These are phyloP conservation scores for Populus euphratica DNA, from an alignment of 345 rosid species.

Conservation along the genomic window DNA sequence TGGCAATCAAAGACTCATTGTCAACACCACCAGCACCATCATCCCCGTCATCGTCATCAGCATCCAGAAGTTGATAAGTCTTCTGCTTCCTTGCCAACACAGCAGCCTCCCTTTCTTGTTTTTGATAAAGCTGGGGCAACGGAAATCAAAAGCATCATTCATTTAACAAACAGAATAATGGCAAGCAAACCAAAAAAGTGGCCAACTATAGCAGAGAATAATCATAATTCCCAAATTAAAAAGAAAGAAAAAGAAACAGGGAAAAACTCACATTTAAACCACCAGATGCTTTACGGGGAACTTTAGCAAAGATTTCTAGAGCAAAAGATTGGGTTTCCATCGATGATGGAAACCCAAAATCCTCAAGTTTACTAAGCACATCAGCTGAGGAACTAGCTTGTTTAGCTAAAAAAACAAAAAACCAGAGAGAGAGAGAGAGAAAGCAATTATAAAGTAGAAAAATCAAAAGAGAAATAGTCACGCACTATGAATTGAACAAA, in stretches of 20 bases:
- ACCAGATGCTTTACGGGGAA: constrained; percentile 46
- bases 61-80: constrained; percentile 67
- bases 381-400: constrained; percentile 59
- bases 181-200: neutral
- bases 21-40: constrained; percentile 19
- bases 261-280: constrained; percentile 51
- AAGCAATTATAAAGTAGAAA: neutral
- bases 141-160: neutral
- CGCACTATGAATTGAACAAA: neutral
- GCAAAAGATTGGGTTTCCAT: constrained; percentile 50
- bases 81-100: constrained; percentile 69
- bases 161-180: neutral
- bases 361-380: constrained; percentile 47
- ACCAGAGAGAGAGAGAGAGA: neutral
- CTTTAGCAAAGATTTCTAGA: constrained; percentile 50
- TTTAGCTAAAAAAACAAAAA: constrained; percentile 43
- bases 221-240: neutral
- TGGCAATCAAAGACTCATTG: constrained; percentile 24
- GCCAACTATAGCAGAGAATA: neutral
- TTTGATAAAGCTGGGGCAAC: constrained; percentile 57
- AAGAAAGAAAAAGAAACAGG: neutral
- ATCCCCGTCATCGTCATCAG: constrained; percentile 50
- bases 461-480: neutral
- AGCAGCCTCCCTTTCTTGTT: constrained; percentile 85
- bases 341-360: constrained; percentile 51